Evolutionary conservation across 768 basidiomycete species (phyloP).

Genomic region (Naganishia friedmannii): DNA sequence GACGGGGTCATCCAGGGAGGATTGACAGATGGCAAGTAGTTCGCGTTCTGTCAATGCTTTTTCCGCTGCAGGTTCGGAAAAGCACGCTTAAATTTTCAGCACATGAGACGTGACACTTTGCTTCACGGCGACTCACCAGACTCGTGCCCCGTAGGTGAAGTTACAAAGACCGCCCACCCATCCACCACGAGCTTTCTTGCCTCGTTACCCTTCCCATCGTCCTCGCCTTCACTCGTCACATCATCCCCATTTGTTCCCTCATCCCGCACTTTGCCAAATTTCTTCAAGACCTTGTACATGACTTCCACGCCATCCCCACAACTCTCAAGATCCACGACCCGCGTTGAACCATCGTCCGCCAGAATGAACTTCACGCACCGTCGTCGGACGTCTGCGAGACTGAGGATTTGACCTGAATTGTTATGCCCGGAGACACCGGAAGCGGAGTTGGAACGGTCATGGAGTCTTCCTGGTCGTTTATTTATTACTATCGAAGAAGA

Average conservation of each 20-base stretch:
- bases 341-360: slow-evolving; percentile 70
- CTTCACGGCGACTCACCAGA: slow-evolving; percentile 51
- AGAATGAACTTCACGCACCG: slow-evolving; percentile 84
- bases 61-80: slow-evolving; percentile 54
- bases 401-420: slow-evolving; percentile 48
- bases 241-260: slow-evolving; percentile 56
- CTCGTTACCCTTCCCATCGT: slow-evolving; percentile 51
- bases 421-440: neutral
- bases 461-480: neutral
- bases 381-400: slow-evolving; percentile 73
- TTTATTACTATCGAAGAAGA: neutral
- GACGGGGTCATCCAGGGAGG: slow-evolving; percentile 70
- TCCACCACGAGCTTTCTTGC: slow-evolving; percentile 68
- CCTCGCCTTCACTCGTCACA: slow-evolving; percentile 42
- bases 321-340: slow-evolving; percentile 70
- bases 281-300: slow-evolving; percentile 81
- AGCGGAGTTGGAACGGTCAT: neutral
- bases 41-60: slow-evolving; percentile 76
- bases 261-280: slow-evolving; percentile 66
- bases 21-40: slow-evolving; percentile 76
- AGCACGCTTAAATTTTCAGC: slow-evolving; percentile 1
- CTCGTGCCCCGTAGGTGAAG: slow-evolving; percentile 55
- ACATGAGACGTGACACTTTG: slow-evolving; percentile 22
- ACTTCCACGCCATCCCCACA: slow-evolving; percentile 81
- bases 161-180: slow-evolving; percentile 82